Evolutionary conservation across 495 filamentous ascomycete genomes (phyloP).

Genomic region (Ascobolus immersus): DNA sequence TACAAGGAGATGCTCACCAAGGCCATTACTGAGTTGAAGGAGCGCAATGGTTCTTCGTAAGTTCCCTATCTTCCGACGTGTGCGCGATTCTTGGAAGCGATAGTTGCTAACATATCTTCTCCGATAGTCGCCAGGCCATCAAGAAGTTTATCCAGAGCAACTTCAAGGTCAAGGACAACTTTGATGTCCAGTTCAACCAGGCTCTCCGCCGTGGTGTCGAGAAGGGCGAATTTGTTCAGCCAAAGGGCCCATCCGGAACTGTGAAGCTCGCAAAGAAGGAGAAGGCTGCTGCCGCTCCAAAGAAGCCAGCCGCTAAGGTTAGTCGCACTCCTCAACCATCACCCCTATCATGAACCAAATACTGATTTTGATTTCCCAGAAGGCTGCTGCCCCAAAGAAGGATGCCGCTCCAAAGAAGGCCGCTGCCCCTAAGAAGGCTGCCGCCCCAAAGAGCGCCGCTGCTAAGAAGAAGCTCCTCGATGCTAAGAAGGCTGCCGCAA

Average conservation of each 20-base stretch:
- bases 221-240: slow-evolving; percentile 68
- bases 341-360: background rate
- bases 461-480: slow-evolving; percentile 22
- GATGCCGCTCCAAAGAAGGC: slow-evolving; percentile 27
- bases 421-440: slow-evolving; percentile 27
- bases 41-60: slow-evolving; percentile 39
- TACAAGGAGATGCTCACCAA: slow-evolving; percentile 29
- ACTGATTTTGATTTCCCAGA: slow-evolving; percentile 2
- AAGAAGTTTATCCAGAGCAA: slow-evolving; percentile 97
- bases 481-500: slow-evolving; percentile 24
- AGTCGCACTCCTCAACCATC: background rate
- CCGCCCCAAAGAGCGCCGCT: slow-evolving; percentile 19
- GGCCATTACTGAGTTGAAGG: slow-evolving; percentile 29
- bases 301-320: slow-evolving; percentile 9
- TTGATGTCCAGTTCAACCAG: slow-evolving; percentile 82
- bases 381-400: slow-evolving; percentile 15
- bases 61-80: slow-evolving; percentile 11
- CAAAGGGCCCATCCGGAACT: slow-evolving; percentile 83
- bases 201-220: slow-evolving; percentile 74
- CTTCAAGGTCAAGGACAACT: slow-evolving; percentile 57
- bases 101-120: slow-evolving; percentile 2
- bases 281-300: slow-evolving; percentile 18
- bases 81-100: slow-evolving; percentile 10
- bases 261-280: slow-evolving; percentile 92
- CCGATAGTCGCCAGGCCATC: slow-evolving; percentile 68